Percentiles rank a stretch among this genome's conserved stretches.
Conservation (phyloP, 768 basidiomycete species). For the Melanogaster broomeanus region DNA sequence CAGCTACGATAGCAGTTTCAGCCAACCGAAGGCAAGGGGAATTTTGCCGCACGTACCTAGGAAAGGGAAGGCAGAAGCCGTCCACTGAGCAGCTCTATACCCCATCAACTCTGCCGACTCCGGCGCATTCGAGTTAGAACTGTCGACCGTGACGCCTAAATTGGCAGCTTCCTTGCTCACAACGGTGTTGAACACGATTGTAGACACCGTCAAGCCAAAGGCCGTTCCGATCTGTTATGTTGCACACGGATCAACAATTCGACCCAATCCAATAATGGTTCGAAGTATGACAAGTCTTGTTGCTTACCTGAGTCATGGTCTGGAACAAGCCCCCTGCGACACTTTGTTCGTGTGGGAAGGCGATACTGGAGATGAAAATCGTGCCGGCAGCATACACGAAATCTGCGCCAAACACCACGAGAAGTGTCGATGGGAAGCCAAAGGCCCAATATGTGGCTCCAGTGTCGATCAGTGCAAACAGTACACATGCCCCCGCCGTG, state of each 20-base stretch:
- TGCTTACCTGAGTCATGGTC: slow-evolving; percentile 69
- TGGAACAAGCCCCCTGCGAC: slow-evolving; percentile 76
- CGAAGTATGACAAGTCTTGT: neutral
- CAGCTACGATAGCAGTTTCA: slow-evolving; percentile 17
- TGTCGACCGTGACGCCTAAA: slow-evolving; percentile 34
- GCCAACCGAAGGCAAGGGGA: neutral
- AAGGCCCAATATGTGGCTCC: slow-evolving; percentile 69
- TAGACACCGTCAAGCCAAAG: slow-evolving; percentile 69
- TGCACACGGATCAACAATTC: neutral
- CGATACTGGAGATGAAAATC: slow-evolving; percentile 70
- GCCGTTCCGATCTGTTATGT: slow-evolving; percentile 59
- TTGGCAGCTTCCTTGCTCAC: slow-evolving; percentile 32
- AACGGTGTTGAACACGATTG: slow-evolving; percentile 68
- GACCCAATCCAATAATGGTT: neutral
- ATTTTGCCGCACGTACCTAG: slow-evolving; percentile 42
- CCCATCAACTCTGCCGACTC: slow-evolving; percentile 44
- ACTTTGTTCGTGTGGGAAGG: slow-evolving; percentile 70
- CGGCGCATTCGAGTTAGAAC: slow-evolving; percentile 31
- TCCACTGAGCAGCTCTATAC: slow-evolving; percentile 70
- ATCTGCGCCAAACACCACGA: slow-evolving; percentile 75
- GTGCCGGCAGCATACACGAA: slow-evolving; percentile 76
- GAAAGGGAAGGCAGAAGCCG: slow-evolving; percentile 58
- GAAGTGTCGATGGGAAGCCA: slow-evolving; percentile 66
- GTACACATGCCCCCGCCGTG: slow-evolving; percentile 57
- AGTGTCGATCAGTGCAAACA: slow-evolving; percentile 70